Evolutionary conservation across 2,329 filamentous ascomycete genomes (phyloP).

Genomic region (Geosmithia morbida): DNA sequence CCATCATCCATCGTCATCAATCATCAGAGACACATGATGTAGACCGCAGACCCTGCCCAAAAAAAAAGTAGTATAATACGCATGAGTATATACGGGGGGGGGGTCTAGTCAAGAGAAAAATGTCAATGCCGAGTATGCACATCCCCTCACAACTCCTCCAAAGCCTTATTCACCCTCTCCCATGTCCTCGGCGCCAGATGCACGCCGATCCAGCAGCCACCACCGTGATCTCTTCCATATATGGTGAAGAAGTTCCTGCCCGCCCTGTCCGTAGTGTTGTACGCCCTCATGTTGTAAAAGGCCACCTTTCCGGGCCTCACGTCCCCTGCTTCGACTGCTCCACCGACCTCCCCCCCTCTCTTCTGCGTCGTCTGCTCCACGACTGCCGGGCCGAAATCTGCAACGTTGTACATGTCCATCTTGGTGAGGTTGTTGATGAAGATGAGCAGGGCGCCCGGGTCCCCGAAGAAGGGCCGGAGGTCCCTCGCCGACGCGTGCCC

Average conservation of each 20-base stretch:
- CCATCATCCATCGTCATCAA: too few relatives aligned
- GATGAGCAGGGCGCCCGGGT: conserved; percentile 16
- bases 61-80: too few relatives aligned
- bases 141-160: neutral
- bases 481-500: conserved; percentile 7
- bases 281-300: conserved; percentile 5
- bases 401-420: conserved; percentile 15
- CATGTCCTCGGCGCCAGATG: conserved; percentile 10
- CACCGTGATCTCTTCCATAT: conserved; percentile 12
- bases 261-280: neutral
- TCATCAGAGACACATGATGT: too few relatives aligned
- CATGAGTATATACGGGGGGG: too few relatives aligned
- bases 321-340: neutral
- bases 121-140: neutral
- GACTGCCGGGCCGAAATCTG: conserved; percentile 20
- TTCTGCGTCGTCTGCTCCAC: conserved; percentile 5
- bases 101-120: neutral
- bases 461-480: conserved; percentile 11
- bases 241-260: conserved; percentile 7
- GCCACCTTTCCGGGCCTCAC: neutral
- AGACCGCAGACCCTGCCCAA: too few relatives aligned
- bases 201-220: conserved; percentile 13
- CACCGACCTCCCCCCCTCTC: conserved; percentile 6
- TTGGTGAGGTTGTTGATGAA: conserved; percentile 22
- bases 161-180: conserved; percentile 2